Evolutionary conservation across 176 grass and related monocot genomes (phyloP).

Genomic region (Rhynchospora tenuis): DNA sequence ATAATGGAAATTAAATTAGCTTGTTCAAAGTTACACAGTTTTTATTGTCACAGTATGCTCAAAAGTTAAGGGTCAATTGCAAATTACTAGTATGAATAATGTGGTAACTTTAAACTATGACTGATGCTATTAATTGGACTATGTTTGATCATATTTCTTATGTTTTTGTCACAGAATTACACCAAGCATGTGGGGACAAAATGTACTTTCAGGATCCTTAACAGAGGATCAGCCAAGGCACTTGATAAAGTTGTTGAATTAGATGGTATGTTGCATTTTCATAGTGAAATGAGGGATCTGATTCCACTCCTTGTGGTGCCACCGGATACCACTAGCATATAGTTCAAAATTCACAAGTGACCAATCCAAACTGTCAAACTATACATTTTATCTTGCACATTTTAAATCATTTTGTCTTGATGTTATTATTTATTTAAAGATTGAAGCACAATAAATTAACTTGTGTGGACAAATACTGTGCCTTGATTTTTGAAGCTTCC

Average conservation of each 20-base stretch:
- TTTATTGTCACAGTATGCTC: background rate
- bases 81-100: background rate
- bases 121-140: background rate
- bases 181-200: slow-evolving; percentile 87
- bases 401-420: background rate
- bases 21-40: background rate
- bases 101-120: background rate
- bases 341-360: background rate
- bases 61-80: background rate
- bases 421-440: background rate
- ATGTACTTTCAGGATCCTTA: slow-evolving; percentile 96
- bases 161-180: slow-evolving; percentile 61
- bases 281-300: background rate
- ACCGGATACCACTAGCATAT: background rate
- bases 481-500: background rate
- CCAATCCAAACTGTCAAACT: background rate
- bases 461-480: background rate
- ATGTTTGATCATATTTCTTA: slow-evolving; percentile 19
- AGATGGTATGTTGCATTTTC: slow-evolving; percentile 50
- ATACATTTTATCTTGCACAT: background rate
- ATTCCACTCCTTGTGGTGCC: background rate
- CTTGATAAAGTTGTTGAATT: slow-evolving; percentile 95
- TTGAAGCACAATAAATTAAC: background rate
- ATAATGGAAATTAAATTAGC: background rate
- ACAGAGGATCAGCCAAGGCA: slow-evolving; percentile 98